phyloP scores from a whole-genome alignment of 2,329 filamentous ascomycete species.

The Chaetomium globosum region DNA sequence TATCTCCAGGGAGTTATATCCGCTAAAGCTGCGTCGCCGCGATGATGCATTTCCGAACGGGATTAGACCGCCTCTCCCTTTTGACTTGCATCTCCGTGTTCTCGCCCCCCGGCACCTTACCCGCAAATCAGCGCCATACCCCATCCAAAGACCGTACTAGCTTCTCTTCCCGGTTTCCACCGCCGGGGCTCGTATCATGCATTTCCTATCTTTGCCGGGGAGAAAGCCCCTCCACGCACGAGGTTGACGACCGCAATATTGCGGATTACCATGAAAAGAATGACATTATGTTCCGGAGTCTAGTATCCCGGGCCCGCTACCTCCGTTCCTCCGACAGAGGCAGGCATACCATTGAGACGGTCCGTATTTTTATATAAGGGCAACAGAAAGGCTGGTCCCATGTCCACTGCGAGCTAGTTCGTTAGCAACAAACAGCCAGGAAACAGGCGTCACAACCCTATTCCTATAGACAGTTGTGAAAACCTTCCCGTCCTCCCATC shows the following conservation, averaged over 20 bases:
- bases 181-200: background rate
- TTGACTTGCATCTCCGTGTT: background rate
- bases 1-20: background rate
- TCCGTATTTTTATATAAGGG: background rate
- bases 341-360: background rate
- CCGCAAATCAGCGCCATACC: background rate
- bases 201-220: slow-evolving; percentile 1
- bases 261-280: background rate
- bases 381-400: background rate
- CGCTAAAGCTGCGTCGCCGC: background rate
- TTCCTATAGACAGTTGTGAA: background rate
- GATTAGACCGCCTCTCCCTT: background rate
- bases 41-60: background rate
- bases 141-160: background rate
- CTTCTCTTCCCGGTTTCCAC: background rate
- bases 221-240: background rate
- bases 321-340: background rate
- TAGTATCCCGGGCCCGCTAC: background rate
- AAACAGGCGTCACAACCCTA: background rate
- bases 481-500: background rate
- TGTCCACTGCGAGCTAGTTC: background rate
- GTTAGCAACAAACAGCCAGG: background rate
- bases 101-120: background rate
- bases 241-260: background rate
- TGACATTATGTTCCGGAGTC: background rate